Evolutionary conservation across 176 grass and related monocot species (phyloP).

Genomic region (Tillandsia leiboldiana): DNA sequence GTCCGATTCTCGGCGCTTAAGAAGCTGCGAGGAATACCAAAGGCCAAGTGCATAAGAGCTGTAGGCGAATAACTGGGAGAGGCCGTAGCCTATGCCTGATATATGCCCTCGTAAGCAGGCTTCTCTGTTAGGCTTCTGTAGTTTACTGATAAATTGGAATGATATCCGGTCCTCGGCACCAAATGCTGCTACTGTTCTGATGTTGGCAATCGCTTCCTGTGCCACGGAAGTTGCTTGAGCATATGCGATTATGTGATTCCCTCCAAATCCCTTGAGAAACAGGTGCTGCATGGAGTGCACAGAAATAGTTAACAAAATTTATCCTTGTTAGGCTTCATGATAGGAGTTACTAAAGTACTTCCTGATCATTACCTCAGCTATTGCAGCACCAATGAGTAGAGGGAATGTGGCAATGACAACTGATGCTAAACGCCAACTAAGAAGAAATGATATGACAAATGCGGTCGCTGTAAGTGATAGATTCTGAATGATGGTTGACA

Average conservation of each 20-base stretch:
- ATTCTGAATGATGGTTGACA: conserved; percentile 94
- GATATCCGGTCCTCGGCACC: conserved; percentile 77
- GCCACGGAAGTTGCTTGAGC: conserved; percentile 97
- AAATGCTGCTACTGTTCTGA: conserved; percentile 88
- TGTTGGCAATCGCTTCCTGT: conserved; percentile 88
- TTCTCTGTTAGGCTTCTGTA: conserved; percentile 60
- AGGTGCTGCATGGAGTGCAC: conserved; percentile 52
- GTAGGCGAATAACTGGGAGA: conserved; percentile 87
- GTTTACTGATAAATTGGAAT: conserved; percentile 66
- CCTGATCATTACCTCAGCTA: conserved; percentile 58
- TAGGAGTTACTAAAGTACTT: background rate
- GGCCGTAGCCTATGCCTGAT: conserved; percentile 70
- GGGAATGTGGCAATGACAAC: conserved; percentile 96
- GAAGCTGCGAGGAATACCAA: conserved; percentile 86
- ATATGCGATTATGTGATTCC: conserved; percentile 85
- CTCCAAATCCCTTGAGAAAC: conserved; percentile 92
- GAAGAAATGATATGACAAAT: conserved; percentile 82
- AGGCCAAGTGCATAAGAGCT: conserved; percentile 84
- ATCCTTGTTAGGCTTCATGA: background rate
- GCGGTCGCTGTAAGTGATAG: conserved; percentile 82
- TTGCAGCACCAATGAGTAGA: conserved; percentile 88
- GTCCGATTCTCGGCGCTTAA: conserved; percentile 56
- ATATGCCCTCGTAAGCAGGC: conserved; percentile 79
- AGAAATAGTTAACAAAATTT: background rate
- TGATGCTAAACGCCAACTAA: conserved; percentile 85